Conservation (phyloP, 768 basidiomycete genomes). For the Mrakia frigida region DNA sequence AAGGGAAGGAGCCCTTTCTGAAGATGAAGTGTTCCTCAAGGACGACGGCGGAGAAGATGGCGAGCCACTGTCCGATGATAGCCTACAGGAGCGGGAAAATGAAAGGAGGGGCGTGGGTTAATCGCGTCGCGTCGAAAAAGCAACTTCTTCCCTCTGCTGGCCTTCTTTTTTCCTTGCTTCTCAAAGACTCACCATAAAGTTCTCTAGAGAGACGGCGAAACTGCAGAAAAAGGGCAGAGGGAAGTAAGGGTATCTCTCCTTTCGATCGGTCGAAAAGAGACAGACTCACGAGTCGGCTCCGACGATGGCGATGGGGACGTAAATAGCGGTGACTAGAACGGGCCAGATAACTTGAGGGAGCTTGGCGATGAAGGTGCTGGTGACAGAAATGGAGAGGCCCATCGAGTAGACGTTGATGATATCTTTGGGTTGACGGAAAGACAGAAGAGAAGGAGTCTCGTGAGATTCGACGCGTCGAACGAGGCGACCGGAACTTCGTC, state of each 20-base stretch:
- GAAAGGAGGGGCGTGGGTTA: not conserved
- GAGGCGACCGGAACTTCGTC: too few species aligned
- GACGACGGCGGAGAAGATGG: conserved; percentile 51
- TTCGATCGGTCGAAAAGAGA: too few species aligned
- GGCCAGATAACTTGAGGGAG: conserved; percentile 46
- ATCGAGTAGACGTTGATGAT: conserved; percentile 48
- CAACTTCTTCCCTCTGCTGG: too few species aligned
- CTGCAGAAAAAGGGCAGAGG: too few species aligned
- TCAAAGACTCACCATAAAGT: too few species aligned
- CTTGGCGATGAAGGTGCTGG: conserved; percentile 47
- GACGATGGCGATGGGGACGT: conserved; percentile 51
- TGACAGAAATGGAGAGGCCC: conserved; percentile 50
- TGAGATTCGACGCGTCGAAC: too few species aligned
- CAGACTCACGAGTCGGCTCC: conserved; percentile 45
- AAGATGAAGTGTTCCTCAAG: conserved; percentile 55
- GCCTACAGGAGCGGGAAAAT: not conserved
- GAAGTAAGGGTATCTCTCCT: too few species aligned
- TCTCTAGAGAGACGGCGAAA: too few species aligned
- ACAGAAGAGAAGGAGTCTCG: not conserved
- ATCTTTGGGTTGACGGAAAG: conserved; percentile 31
- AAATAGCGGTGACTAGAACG: conserved; percentile 46
- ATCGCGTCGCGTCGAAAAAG: too few species aligned
- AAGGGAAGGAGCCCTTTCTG: conserved; percentile 44
- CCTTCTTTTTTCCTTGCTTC: too few species aligned
- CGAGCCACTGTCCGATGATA: conserved; percentile 50